Evolutionary conservation across 1,284 basidiomycete species (phyloP).

Genomic region (Boletus smithii): DNA sequence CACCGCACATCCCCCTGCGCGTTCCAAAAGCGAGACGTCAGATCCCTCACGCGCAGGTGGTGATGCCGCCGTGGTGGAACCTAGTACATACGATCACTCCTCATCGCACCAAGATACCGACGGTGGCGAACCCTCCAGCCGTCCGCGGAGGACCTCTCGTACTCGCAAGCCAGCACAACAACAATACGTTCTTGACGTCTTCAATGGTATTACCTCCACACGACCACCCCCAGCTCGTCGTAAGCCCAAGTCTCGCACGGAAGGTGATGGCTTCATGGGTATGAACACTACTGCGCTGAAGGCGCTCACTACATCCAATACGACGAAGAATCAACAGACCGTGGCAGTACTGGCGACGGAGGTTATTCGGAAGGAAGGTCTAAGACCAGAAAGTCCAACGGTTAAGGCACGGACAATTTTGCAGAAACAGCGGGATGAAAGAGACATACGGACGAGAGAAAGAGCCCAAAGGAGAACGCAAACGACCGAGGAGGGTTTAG

Average conservation of each 20-base stretch:
- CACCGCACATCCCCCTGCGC: not conserved
- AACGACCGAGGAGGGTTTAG: constrained; percentile 40
- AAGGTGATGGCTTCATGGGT: constrained; percentile 50
- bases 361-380: constrained; percentile 67
- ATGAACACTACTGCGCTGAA: constrained; percentile 66
- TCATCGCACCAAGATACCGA: constrained; percentile 7
- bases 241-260: constrained; percentile 35
- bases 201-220: constrained; percentile 32
- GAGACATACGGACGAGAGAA: constrained; percentile 54
- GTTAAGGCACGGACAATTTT: constrained; percentile 69
- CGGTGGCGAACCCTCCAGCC: constrained; percentile 11
- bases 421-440: constrained; percentile 71
- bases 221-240: constrained; percentile 41
- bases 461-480: constrained; percentile 64
- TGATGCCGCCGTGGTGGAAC: not conserved
- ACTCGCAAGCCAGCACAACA: constrained; percentile 42
- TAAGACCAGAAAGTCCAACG: constrained; percentile 73
- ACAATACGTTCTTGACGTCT: constrained; percentile 41
- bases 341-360: constrained; percentile 48
- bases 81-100: not conserved
- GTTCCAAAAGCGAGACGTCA: constrained; percentile 1
- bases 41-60: constrained; percentile 2
- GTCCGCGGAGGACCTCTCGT: constrained; percentile 50
- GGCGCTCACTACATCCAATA: constrained; percentile 67
- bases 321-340: constrained; percentile 64